Conservation (phyloP, 192 early-diverging fungal species). For the Thamnidium elegans region DNA sequence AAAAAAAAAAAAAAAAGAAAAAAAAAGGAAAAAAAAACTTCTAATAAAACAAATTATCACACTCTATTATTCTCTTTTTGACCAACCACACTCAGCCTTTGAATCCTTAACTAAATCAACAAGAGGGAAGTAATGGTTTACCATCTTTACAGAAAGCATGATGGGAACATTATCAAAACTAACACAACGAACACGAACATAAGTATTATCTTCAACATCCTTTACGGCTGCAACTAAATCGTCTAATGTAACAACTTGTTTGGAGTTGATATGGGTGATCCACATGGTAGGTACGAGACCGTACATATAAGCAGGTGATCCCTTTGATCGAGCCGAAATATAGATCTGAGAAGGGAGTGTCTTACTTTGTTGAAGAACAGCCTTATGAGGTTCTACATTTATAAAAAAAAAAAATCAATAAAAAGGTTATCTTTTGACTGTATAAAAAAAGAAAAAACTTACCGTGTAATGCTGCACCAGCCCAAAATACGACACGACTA, state of each 20-base stretch:
- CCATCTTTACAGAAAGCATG: constrained; percentile 70
- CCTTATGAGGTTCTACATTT: constrained; percentile 58
- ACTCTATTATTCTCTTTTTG: constrained; percentile 12
- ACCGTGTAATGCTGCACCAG: constrained; percentile 75
- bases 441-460: background rate
- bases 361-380: constrained; percentile 63
- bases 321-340: constrained; percentile 49
- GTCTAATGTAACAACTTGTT: constrained; percentile 55
- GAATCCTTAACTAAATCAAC: constrained; percentile 36
- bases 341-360: constrained; percentile 65
- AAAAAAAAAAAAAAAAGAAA: too few relatives aligned
- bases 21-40: too few relatives aligned
- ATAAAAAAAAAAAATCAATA: constrained; percentile 51
- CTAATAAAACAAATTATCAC: too few relatives aligned
- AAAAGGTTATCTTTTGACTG: constrained; percentile 18
- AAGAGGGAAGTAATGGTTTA: constrained; percentile 59
- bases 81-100: constrained; percentile 38
- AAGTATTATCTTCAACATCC: constrained; percentile 56
- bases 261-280: constrained; percentile 71
- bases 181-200: constrained; percentile 71
- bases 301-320: constrained; percentile 66
- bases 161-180: constrained; percentile 75
- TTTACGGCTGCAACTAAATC: constrained; percentile 59
- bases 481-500: constrained; percentile 77
- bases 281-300: constrained; percentile 65